phyloP scores from a whole-genome alignment of 2,329 filamentous ascomycete species.

The Cladosporium sp. region DNA sequence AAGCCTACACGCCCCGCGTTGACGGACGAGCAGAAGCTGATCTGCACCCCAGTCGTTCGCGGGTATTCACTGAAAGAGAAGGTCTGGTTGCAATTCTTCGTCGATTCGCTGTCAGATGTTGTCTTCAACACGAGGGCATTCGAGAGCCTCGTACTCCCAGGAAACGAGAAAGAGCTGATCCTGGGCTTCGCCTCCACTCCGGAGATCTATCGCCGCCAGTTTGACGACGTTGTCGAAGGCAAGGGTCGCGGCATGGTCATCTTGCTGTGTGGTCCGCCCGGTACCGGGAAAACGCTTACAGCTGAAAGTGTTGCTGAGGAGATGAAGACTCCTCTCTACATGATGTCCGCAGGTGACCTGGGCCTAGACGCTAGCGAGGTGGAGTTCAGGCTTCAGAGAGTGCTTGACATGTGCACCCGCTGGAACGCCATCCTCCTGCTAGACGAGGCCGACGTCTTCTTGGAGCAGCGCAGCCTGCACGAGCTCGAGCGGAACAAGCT shows the following conservation, averaged over 20 bases:
- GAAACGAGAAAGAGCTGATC: constrained; percentile 46
- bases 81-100: constrained; percentile 45
- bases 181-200: constrained; percentile 51
- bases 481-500: constrained; percentile 51
- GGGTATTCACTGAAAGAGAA: constrained; percentile 47
- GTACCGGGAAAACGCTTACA: constrained; percentile 57
- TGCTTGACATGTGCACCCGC: no score
- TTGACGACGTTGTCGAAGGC: constrained; percentile 55
- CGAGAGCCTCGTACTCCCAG: no score
- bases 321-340: constrained; percentile 53
- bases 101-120: constrained; percentile 46
- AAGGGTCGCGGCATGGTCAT: constrained; percentile 57
- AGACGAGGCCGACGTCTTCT: no score
- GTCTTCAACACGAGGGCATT: constrained; percentile 42
- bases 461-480: constrained; percentile 41
- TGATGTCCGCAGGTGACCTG: constrained; percentile 54
- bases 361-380: constrained; percentile 43
- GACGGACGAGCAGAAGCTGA: constrained; percentile 38
- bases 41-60: constrained; percentile 37
- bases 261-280: constrained; percentile 53
- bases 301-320: constrained; percentile 25
- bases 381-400: no score
- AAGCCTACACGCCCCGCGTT: constrained; percentile 30
- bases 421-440: no score
- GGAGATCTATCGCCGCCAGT: constrained; percentile 41